Base-by-base conservation (phyloP, 768 basidiomycete genomes). In the Boletus vermiculosoides region DNA sequence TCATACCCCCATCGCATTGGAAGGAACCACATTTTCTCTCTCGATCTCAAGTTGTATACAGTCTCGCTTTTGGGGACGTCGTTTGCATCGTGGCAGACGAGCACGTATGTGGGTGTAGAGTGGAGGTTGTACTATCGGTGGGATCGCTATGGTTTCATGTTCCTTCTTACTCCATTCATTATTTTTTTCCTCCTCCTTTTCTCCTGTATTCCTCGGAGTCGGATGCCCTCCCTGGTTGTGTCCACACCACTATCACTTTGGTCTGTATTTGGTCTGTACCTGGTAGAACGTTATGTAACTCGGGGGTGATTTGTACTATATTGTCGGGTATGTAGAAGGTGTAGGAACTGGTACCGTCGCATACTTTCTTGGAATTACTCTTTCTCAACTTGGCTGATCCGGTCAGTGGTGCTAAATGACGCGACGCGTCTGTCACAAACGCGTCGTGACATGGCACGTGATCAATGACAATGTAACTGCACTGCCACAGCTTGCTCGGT, bases 401-500 rank as follows among this genome's bases (percentile, higher is more conserved):
- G 46, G 41, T 7, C 31, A 36, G 23, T 5, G 6, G 15, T 42
- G n/a, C 39, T 41, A 25, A 48, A 45, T 52, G 46, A 57, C 61
- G 60, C 56, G 62, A 60, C 69, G 68, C 68, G 69, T 41, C 57
- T 42, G 62, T 66, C 62, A 59, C 61, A 13, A 45, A 72, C 69
- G 59, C 69, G 69, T 5, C 47, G 69, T 72, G 71, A 72, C 71
- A 16, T 0, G 10, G 3, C 70, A 72, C 66, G 65, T 71, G 70
- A 59, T 23, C 18, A 3, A 58, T 56, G 31, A 53, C 55, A 46
- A 31, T 45, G 52, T 66, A 15, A 55, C 52, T 16, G 34, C 66
- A 67, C 60, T 16, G 67, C 66, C 67, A 62, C 62, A 47, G 15
- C 11, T 22, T 22, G 16, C 40, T 48, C 50, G 18, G 18, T 25